A percentile compares a stretch with the other conserved stretches of the same genome.
These are phyloP conservation scores for Psidium friedrichsthalianum DNA, from an alignment of 345 rosid species.

Conservation along the genomic window DNA sequence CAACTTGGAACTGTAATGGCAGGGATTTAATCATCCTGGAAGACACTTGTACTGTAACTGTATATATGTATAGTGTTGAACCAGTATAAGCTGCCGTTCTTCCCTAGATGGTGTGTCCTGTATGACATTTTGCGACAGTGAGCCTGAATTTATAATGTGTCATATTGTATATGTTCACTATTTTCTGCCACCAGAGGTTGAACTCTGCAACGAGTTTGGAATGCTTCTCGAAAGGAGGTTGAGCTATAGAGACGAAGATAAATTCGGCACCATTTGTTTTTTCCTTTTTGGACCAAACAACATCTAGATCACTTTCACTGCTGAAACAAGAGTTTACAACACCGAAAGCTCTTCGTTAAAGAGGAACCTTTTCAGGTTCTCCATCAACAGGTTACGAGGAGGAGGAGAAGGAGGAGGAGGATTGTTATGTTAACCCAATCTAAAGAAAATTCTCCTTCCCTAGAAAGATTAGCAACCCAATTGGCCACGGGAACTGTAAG, in stretches of 20 bases:
- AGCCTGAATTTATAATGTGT: neutral
- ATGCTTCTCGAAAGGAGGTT: neutral
- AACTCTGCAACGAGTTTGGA: neutral
- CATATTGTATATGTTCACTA: neutral
- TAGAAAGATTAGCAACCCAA: neutral
- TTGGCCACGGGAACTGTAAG: neutral
- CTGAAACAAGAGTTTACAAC: neutral
- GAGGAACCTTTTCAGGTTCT: neutral
- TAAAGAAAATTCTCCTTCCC: neutral
- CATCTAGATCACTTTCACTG: neutral
- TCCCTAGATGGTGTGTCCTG: neutral
- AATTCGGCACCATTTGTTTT: neutral
- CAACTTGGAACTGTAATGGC: neutral
- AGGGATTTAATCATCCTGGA: neutral
- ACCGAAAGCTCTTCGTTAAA: neutral
- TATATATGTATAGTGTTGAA: neutral
- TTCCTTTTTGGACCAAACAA: neutral
- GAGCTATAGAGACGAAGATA: neutral
- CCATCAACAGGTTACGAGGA: neutral
- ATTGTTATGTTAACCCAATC: neutral
- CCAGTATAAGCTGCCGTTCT: neutral
- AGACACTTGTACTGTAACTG: neutral
- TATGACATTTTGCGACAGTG: neutral
- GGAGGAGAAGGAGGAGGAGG: too few relatives aligned
- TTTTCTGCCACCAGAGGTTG: neutral